Percentiles rank a stretch among this genome's conserved stretches.
Evolutionary conservation across 345 rosid species (phyloP).

Genomic region (Schrenkiella parvula): DNA sequence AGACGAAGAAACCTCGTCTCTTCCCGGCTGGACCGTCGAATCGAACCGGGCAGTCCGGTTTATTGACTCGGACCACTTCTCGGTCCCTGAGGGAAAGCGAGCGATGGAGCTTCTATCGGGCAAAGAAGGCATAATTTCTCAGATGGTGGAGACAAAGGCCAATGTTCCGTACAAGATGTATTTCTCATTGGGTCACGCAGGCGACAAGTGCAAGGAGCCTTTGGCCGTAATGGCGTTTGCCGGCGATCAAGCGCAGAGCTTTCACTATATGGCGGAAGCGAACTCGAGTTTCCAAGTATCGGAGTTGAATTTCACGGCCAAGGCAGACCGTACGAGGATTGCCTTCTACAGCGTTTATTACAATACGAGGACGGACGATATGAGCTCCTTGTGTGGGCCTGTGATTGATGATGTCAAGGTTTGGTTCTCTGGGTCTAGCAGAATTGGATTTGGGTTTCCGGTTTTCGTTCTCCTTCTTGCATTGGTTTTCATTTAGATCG

Average conservation of each 20-base stretch:
- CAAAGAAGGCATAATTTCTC: slow-evolving; percentile 92
- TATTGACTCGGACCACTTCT: slow-evolving; percentile 74
- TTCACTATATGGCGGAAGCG: slow-evolving; percentile 62
- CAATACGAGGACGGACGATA: slow-evolving; percentile 83
- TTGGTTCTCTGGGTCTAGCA: slow-evolving; percentile 55
- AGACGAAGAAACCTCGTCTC: slow-evolving; percentile 69
- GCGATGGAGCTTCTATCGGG: slow-evolving; percentile 86
- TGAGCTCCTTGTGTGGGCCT: slow-evolving; percentile 95
- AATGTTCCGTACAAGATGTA: slow-evolving; percentile 50
- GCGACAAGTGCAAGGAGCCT: slow-evolving; percentile 86
- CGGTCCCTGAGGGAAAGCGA: slow-evolving; percentile 80
- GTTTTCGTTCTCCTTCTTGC: slow-evolving; percentile 28
- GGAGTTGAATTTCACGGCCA: slow-evolving; percentile 71
- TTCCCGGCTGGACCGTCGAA: slow-evolving; percentile 95
- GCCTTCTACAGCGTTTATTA: slow-evolving; percentile 90
- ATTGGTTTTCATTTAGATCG: slow-evolving; percentile 30
- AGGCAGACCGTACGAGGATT: slow-evolving; percentile 72
- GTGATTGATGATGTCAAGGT: slow-evolving; percentile 85
- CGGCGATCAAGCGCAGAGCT: slow-evolving; percentile 81
- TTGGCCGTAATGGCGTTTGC: slow-evolving; percentile 86
- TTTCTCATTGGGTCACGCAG: slow-evolving; percentile 76
- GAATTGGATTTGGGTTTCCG: slow-evolving; percentile 29
- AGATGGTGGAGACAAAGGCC: slow-evolving; percentile 74
- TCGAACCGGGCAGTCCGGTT: slow-evolving; percentile 85
- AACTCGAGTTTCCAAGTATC: slow-evolving; percentile 61